Base-by-base conservation (phyloP, 164 flowering plant species). In the Aristolochia fimbriata region DNA sequence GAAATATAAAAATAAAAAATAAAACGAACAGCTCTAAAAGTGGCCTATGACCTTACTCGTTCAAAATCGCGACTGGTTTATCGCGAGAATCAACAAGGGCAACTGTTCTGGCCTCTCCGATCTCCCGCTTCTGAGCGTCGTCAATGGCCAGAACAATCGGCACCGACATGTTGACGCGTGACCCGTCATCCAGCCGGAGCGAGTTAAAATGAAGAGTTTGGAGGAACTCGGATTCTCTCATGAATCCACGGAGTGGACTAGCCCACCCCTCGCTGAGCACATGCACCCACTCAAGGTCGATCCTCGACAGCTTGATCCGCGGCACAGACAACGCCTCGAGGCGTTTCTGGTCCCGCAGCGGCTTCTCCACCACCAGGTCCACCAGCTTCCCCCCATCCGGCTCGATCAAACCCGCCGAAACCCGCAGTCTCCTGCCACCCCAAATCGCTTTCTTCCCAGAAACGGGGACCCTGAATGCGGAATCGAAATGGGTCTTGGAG, bases 181-280 rank as follows among this genome's bases (percentile, higher is more conserved):
- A 79, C 6, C 97, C 99, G 68, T 86, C 85, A 0, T 70, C 82
- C 24, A 90, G 73, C 3, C 95, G 82, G 74, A 93, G 78, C 49
- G 84, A 81, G 60, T 79, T 78, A 65, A 93, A 93, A 86, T 93
- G 99, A 90, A 93, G 97, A 59, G 97, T 90, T 90, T 93, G 97
- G 93, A 93, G 99, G 95, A 88, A 90, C 96, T 90, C 91, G 64
- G 83, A 71, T 69, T 93, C 91, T 68, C 87, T 76, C 99, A 93
- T 93, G 88, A 93, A 93, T 20, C 81, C 81, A 19, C 61, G 31
- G 11, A 78, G 74, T 3, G 81, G 81, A 57, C 79, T 75, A 10
- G 81, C 79, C 81, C 82, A 78, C 6, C 81, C 81, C 46, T 78
- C 81, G 54, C 81, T 71, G 14, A 78, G 59, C 6, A 77, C 95